Evolutionary conservation across 2,329 filamentous ascomycete genomes (phyloP), one percentile per base, ranked within the genome.

Genomic region (Huntiella abstrusa): DNA sequence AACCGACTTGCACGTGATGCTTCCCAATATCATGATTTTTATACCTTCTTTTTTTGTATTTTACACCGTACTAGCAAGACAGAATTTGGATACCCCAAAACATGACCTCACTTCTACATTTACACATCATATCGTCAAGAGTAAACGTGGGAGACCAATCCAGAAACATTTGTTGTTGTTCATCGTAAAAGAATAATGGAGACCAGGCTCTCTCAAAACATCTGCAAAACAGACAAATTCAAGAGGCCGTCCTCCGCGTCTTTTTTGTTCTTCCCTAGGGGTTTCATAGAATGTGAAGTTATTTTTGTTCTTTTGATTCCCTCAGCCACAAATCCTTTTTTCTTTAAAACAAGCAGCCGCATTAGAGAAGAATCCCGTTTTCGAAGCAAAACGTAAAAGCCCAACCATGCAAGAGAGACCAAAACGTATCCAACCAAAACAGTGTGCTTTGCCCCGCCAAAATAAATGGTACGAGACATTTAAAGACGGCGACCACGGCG

Each of bases 401-500:
- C 34, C 44, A 28, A 28, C 22, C 22, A 28, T 28, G 22, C 7
- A 41, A 41, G 22, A 45, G 48, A 50, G 40, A 28, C 22, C 22
- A 28, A 41, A 47, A 41, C 45, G 41, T 22, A 50, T 45, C 41
- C 45, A 40, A 50, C 48, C 48, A 50, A 50, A 50, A 50, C 48
- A 50, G 45, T 47, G 34, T 46, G 33, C 22, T 28, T 28, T 35
- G 48, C 19, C 41, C 40, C 48, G 36, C 19, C 35, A 45, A 15
- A 33, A 22, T 43, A 43, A 43, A 35, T 43, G n/a, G 15, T 19
- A 13, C 37, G 48, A 50, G 41, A 47, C 41, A 53, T 70, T 83
- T 75, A 98, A 70, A 98, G 83, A 94, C 91, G 88, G 74, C 91
- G 91, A 96, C 91, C 91, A 83, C 91, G 88, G 72, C 91, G 87